phyloP scores from a whole-genome alignment of 2,329 filamentous ascomycete genomes.

The Coniochaeta pulveracea region DNA sequence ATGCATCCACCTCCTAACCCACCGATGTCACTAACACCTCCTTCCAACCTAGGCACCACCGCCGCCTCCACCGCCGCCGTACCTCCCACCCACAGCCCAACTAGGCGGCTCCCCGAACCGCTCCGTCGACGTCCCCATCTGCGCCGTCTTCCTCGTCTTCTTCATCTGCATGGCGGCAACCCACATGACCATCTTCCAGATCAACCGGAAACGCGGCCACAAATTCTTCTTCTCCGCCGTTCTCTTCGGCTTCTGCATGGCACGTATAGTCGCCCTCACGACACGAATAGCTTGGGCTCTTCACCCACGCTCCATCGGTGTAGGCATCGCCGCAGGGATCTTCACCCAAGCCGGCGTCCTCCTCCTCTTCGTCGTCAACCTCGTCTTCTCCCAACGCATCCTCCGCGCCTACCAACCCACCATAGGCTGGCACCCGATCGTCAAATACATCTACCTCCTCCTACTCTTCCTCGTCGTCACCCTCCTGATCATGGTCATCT shows the following conservation, averaged over 20 bases:
- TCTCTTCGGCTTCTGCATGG: conserved; percentile 47
- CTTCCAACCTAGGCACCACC: conserved; percentile 4
- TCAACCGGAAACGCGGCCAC: conserved; percentile 37
- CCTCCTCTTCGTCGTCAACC: conserved; percentile 66
- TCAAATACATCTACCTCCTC: conserved; percentile 40
- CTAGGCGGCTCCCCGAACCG: conserved; percentile 47
- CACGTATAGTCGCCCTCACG: conserved; percentile 37
- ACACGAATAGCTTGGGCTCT: conserved; percentile 43
- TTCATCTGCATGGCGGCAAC: conserved; percentile 40
- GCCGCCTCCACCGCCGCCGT: conserved; percentile 22
- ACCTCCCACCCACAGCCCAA: conserved; percentile 29
- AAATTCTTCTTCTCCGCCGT: conserved; percentile 50
- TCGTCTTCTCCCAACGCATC: conserved; percentile 66
- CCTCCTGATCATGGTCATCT: conserved; percentile 57
- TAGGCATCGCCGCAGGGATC: conserved; percentile 51
- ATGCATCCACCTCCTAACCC: too few species aligned
- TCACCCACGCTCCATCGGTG: conserved; percentile 22
- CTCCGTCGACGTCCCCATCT: conserved; percentile 52
- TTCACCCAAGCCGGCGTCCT: conserved; percentile 66
- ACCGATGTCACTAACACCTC: not conserved
- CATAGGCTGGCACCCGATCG: conserved; percentile 54
- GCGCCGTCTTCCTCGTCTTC: conserved; percentile 47
- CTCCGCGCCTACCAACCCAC: conserved; percentile 60
- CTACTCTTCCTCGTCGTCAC: conserved; percentile 43
- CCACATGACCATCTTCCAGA: conserved; percentile 47